Percentiles rank a stretch among this genome's conserved stretches.
phyloP scores from a whole-genome alignment of 352 stramenopile species.

The Phytophthora aleatoria region DNA sequence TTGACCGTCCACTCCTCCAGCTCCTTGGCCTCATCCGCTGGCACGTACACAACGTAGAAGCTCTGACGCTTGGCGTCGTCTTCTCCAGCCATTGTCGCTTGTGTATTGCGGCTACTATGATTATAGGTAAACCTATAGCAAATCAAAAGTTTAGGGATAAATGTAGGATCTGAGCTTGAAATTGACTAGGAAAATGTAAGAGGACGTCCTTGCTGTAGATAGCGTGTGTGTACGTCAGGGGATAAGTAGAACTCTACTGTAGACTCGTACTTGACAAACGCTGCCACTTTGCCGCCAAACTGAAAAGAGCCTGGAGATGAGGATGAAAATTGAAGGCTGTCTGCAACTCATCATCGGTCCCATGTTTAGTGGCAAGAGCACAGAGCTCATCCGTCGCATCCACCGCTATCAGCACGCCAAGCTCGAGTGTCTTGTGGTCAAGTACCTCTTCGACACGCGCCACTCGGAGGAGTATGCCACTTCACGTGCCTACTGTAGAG shows the following conservation, averaged over 20 bases:
- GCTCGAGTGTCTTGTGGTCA: slow-evolving; percentile 81
- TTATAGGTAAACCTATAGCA: slow-evolving; percentile 1
- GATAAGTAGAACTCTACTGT: too few relatives aligned
- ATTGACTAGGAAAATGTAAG: background rate
- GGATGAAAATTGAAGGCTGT: slow-evolving; percentile 51
- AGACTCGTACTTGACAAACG: too few relatives aligned
- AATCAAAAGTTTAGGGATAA: background rate
- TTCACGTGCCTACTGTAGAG: background rate
- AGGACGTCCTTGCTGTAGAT: too few relatives aligned
- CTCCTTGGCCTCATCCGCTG: slow-evolving; percentile 49
- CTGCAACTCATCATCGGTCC: slow-evolving; percentile 86
- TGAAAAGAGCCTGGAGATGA: slow-evolving; percentile 12
- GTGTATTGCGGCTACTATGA: background rate
- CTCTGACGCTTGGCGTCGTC: slow-evolving; percentile 47
- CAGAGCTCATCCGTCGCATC: slow-evolving; percentile 84
- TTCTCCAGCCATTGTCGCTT: slow-evolving; percentile 59
- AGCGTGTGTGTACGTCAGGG: too few relatives aligned
- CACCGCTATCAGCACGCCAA: slow-evolving; percentile 82
- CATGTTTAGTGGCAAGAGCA: slow-evolving; percentile 91
- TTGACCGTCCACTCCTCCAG: slow-evolving; percentile 80
- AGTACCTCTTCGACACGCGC: slow-evolving; percentile 79
- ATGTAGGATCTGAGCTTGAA: background rate
- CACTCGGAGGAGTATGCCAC: slow-evolving; percentile 71
- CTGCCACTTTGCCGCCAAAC: too few relatives aligned
- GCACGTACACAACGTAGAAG: slow-evolving; percentile 81